Evolutionary conservation across 2,329 filamentous ascomycete genomes (phyloP), one percentile per base, ranked within the genome.

Genomic region (Zymoseptoria passerinii): DNA sequence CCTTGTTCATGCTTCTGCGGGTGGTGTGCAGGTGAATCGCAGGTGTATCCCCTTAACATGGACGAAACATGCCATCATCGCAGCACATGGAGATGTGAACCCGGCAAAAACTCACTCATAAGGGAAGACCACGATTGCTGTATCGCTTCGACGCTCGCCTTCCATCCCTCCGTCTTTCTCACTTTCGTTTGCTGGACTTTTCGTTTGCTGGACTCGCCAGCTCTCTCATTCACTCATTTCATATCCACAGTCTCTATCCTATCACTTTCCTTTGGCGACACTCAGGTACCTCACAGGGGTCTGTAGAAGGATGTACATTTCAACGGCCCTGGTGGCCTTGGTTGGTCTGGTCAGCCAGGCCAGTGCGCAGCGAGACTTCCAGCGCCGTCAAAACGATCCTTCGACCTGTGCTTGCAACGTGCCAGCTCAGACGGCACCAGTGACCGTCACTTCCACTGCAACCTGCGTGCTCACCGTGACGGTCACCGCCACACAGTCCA

Each of bases 281-380:
- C 59, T 56, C 61, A 65, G 61, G 63, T 63, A 61, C 62, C 52
- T 57, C 53, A 52, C 19, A 53, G 57, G 9, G 35, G 55, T 52
- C 50, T 50, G 29, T 60, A 54, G 50, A 40, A 48, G 71, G 70
- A 71, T 69, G 66, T 65, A 63, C 61, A 59, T 73, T 66, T 68
- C 73, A 55, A 67, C 77, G 61, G 71, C 75, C 59, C 64, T 23
- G 23, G 23, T 78, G 63, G 73, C 75, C 63, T 62, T 78, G 57
- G 75, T 77, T 64, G 72, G 74, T 67, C 68, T 81, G 50, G 63
- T 74, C 62, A 74, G 76, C 60, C 70, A 75, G 62, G 79, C 77
- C 65, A 72, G 76, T 54, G 80, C 74, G 65, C 56, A 53, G 19
- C 59, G 81, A 82, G 71, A 80, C 80, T 63, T 78, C 74, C 66